A percentile compares a stretch with the other conserved stretches of the same genome.
Evolutionary conservation across 2,329 filamentous ascomycete genomes (phyloP).

Genomic region (Fusarium odoratissimum): DNA sequence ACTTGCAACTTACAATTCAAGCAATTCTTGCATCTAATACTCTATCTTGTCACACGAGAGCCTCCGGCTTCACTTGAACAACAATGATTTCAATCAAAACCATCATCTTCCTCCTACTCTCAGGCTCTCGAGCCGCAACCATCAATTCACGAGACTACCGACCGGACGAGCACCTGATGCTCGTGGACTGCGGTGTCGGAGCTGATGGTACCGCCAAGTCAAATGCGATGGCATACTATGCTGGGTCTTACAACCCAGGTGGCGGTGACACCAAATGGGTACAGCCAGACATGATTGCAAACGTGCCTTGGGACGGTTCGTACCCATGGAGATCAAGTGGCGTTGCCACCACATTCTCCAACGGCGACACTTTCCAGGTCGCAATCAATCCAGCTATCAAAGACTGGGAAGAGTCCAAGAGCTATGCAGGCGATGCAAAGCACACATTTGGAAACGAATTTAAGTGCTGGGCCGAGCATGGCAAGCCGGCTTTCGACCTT

Average conservation of each 20-base stretch:
- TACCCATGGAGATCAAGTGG: background rate
- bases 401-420: background rate
- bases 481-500: background rate
- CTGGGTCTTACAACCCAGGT: background rate
- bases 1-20: background rate
- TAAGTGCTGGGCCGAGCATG: background rate
- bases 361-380: background rate
- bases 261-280: background rate
- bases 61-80: background rate
- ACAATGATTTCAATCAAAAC: background rate
- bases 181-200: background rate
- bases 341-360: background rate
- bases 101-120: background rate
- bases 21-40: background rate
- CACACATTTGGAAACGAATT: background rate
- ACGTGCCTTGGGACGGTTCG: background rate
- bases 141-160: background rate
- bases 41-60: background rate
- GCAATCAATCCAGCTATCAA: background rate
- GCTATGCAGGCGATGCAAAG: background rate
- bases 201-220: background rate
- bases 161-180: background rate
- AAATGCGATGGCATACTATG: background rate
- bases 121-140: background rate
- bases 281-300: background rate